phyloP scores from a whole-genome alignment of 305 asterid genomes.

The Euphrasia arctica region DNA sequence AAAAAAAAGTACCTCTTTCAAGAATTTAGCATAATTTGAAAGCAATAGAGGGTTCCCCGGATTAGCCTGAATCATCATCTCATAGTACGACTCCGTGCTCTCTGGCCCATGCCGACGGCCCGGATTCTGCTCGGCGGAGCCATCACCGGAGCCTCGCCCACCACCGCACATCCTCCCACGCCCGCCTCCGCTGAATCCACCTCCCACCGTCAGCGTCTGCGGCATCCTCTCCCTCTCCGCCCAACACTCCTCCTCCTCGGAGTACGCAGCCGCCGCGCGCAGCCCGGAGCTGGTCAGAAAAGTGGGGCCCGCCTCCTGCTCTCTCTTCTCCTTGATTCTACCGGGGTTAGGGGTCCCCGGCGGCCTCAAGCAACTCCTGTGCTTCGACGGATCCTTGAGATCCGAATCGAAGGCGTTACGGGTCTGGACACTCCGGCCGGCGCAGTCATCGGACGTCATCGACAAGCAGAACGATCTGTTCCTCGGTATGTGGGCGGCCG shows the following conservation, averaged over 20 bases:
- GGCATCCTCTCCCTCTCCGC: slow-evolving; percentile 33
- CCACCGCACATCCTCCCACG: slow-evolving; percentile 49
- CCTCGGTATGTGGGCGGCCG: slow-evolving; percentile 35
- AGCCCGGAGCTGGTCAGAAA: slow-evolving; percentile 43
- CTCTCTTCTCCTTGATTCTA: slow-evolving; percentile 35
- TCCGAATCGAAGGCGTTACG: slow-evolving; percentile 39
- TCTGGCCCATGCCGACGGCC: slow-evolving; percentile 55
- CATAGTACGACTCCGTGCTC: slow-evolving; percentile 57
- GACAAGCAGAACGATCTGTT: slow-evolving; percentile 44
- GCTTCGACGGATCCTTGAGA: slow-evolving; percentile 41
- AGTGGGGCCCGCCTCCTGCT: slow-evolving; percentile 30
- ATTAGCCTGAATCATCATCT: slow-evolving; percentile 66
- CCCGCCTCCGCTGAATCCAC: slow-evolving; percentile 41
- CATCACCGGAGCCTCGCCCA: slow-evolving; percentile 44
- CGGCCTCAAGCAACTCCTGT: slow-evolving; percentile 29
- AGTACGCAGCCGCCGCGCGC: slow-evolving; percentile 29
- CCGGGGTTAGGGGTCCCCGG: slow-evolving; percentile 34
- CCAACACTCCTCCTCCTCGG: slow-evolving; percentile 27
- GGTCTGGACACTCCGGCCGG: slow-evolving; percentile 19
- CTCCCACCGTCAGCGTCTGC: slow-evolving; percentile 50
- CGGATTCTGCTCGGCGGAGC: slow-evolving; percentile 44
- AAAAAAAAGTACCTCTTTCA: slow-evolving; percentile 54
- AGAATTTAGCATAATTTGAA: slow-evolving; percentile 69
- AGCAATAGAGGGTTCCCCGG: slow-evolving; percentile 68
- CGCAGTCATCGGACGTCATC: slow-evolving; percentile 41